These are phyloP conservation scores for Hippophae rhamnoides DNA, from an alignment of 306 rosid genomes.

Conservation along the genomic window DNA sequence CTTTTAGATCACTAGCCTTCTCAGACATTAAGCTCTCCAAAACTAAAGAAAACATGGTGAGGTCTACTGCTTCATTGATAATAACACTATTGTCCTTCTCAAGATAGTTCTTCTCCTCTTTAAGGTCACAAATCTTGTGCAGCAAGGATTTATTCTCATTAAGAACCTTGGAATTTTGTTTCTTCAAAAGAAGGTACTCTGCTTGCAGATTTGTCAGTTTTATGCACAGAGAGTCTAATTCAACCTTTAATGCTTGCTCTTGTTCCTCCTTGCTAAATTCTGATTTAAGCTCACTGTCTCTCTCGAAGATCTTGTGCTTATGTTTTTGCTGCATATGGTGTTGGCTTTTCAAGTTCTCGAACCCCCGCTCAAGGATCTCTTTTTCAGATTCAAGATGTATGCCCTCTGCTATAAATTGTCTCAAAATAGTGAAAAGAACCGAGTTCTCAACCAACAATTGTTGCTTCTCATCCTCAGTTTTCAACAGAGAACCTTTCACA, in stretches of 20 bases:
- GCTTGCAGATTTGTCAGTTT: constrained; percentile 45
- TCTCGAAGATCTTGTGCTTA: constrained; percentile 52
- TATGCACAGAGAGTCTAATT: constrained; percentile 34
- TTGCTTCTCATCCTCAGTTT: constrained; percentile 64
- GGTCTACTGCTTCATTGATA: constrained; percentile 52
- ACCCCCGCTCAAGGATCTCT: constrained; percentile 39
- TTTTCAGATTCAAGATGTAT: constrained; percentile 40
- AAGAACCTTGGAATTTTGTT: constrained; percentile 47
- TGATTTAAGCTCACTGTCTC: constrained; percentile 35
- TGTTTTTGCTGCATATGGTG: constrained; percentile 42
- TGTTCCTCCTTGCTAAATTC: constrained; percentile 46
- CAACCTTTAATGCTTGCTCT: constrained; percentile 39
- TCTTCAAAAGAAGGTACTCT: constrained; percentile 33
- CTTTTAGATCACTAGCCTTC: constrained; percentile 49
- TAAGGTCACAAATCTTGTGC: constrained; percentile 42
- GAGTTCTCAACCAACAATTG: constrained; percentile 61
- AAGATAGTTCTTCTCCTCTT: constrained; percentile 37
- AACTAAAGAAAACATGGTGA: constrained; percentile 41
- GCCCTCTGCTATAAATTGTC: constrained; percentile 45
- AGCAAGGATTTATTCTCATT: constrained; percentile 53
- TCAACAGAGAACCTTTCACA: constrained; percentile 47
- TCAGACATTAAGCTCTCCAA: constrained; percentile 52
- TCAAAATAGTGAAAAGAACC: constrained; percentile 55
- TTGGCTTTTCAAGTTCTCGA: constrained; percentile 30
- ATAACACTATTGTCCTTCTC: constrained; percentile 46